These are phyloP conservation scores for Populus hybrid DNA, from an alignment of 441 rosid species.

Conservation along the genomic window DNA sequence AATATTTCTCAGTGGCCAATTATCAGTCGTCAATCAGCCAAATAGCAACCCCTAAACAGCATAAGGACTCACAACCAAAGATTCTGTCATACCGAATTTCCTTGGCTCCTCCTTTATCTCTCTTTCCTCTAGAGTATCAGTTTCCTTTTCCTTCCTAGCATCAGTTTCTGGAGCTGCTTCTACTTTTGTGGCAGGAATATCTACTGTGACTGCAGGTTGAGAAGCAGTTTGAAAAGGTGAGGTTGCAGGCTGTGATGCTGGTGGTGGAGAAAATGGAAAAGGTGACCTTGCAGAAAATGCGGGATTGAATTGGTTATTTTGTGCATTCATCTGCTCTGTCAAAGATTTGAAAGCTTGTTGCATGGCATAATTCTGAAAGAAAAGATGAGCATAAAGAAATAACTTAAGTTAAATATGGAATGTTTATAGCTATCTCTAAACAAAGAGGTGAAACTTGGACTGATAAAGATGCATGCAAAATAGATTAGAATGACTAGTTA, in stretches of 20 bases:
- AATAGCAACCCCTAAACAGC: not conserved
- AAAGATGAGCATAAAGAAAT: not conserved
- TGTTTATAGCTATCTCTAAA: not conserved
- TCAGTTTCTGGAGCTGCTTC: constrained; percentile 42
- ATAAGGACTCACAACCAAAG: not conserved
- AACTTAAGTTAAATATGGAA: not conserved
- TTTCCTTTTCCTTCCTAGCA: constrained; percentile 36
- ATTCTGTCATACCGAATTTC: constrained; percentile 56
- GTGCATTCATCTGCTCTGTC: constrained; percentile 86
- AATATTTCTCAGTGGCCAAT: not conserved
- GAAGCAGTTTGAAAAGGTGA: constrained; percentile 47
- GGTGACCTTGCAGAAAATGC: constrained; percentile 61
- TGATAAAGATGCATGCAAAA: not conserved
- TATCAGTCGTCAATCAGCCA: not conserved
- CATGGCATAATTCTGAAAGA: constrained; percentile 82
- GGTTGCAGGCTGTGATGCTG: constrained; percentile 23
- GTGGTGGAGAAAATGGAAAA: constrained; percentile 43
- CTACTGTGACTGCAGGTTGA: constrained; percentile 56
- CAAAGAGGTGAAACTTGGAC: not conserved
- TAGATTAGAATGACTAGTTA: not conserved
- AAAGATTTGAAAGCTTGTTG: constrained; percentile 90
- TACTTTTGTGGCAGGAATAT: constrained; percentile 62
- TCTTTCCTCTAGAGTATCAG: constrained; percentile 36
- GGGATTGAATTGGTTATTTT: constrained; percentile 59
- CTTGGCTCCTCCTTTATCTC: constrained; percentile 50